Base-by-base conservation (phyloP, 768 basidiomycete species). In the Lentinus tigrinus region DNA sequence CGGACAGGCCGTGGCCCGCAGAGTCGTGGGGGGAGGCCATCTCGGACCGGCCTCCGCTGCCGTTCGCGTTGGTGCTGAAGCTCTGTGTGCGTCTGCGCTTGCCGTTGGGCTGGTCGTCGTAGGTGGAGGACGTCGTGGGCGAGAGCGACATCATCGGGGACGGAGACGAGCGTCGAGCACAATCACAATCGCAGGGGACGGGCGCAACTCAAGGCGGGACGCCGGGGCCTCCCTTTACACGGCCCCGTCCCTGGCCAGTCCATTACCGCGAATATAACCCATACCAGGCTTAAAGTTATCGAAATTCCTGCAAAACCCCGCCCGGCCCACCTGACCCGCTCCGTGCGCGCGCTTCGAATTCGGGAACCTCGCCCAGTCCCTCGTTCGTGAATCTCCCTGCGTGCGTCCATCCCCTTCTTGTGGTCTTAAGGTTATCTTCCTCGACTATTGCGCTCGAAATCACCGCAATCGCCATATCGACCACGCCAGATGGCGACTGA, bases 91-190 rank as follows among this genome's bases (percentile, higher is more conserved):
- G 62, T 34, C 67, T 62, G 31, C 66, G 65, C 59, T 69, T 69
- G n/a, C 58, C 58, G 37, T 61, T 49, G 23, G 65, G 50, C 36
- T 52, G 62, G 37, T 67, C 66, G 67, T 67, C 65, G 47, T 66
- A 63, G 62, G 47, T 63, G 34, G 67, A 69, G 47, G 55, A 47
- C 17, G 55, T 56, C 27, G 55, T 56, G 31, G 67, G 67, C 59
- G 67, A 69, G 37, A 69, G 64, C 39, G 67, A 69, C 67, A 69
- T 69, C 58, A 54, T 61, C 36, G 51, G 26, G 47, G 54, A 37
- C 21, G 55, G 43, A 16, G n/a, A n/a, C n/a, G n/a, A n/a, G n/a
- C n/a, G n/a, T n/a, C n/a, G n/a, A n/a, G n/a, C n/a, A n/a, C n/a
- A n/a, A n/a, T n/a, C n/a, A n/a, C n/a, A n/a, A n/a, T n/a, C n/a